phyloP scores from a whole-genome alignment of 2,329 filamentous ascomycete genomes.

The Lecanicillium sp. region DNA sequence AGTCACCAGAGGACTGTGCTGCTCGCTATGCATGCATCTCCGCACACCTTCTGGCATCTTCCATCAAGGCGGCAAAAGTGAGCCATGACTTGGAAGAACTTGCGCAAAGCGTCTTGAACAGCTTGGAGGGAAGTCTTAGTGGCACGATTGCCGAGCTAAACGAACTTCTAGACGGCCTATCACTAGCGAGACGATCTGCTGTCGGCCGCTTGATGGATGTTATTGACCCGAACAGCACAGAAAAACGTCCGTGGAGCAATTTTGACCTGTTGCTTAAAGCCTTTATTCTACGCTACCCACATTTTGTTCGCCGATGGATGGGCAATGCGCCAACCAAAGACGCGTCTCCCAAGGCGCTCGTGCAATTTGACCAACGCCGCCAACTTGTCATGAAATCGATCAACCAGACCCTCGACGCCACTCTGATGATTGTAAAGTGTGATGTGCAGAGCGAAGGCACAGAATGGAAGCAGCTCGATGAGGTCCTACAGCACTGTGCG shows the following conservation, averaged over 20 bases:
- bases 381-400: constrained; percentile 44
- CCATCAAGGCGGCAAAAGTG: constrained; percentile 36
- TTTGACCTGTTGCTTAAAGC: constrained; percentile 39
- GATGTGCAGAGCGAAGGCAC: constrained; percentile 39
- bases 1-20: constrained; percentile 33
- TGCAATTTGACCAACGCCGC: constrained; percentile 55
- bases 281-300: constrained; percentile 50
- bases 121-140: constrained; percentile 50
- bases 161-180: constrained; percentile 51
- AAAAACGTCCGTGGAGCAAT: constrained; percentile 8
- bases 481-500: constrained; percentile 48
- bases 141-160: constrained; percentile 54
- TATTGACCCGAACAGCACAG: constrained; percentile 13
- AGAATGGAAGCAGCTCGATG: constrained; percentile 48
- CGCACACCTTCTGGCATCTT: constrained; percentile 47
- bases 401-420: constrained; percentile 52
- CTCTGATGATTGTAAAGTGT: constrained; percentile 47
- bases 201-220: constrained; percentile 37
- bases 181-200: constrained; percentile 44
- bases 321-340: constrained; percentile 47
- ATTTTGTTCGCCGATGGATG: constrained; percentile 54
- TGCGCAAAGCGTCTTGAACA: constrained; percentile 41
- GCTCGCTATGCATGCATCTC: constrained; percentile 44
- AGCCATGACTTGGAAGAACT: constrained; percentile 32
- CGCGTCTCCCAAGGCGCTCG: constrained; percentile 45